Conservation (phyloP, 106 monocot species). For the Cymbidium sinense region DNA sequence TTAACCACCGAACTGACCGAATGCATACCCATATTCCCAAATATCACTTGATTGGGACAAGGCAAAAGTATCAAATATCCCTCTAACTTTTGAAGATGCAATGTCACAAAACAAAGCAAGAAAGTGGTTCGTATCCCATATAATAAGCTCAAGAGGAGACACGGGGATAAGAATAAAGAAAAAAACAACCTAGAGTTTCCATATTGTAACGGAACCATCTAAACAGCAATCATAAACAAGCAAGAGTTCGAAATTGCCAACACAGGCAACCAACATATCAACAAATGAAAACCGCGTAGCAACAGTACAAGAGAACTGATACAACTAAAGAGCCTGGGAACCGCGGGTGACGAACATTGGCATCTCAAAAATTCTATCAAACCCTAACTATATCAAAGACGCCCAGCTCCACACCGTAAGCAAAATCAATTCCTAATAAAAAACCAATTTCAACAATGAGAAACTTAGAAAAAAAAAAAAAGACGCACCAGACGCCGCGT, state of each 20-base stretch:
- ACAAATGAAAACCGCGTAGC: not conserved
- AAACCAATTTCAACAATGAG: not conserved
- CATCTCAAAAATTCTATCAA: not conserved
- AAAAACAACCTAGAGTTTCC: no score
- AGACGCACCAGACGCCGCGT: constrained; percentile 16
- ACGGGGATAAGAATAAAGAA: no score
- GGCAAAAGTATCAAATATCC: no score
- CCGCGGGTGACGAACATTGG: not conserved
- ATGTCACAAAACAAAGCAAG: no score
- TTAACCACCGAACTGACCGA: no score
- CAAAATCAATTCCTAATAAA: not conserved
- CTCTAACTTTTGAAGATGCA: no score
- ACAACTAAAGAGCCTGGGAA: not conserved
- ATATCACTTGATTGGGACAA: no score
- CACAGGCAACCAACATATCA: not conserved
- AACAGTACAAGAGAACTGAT: not conserved
- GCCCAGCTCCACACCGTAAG: no score
- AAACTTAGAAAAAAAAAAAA: not conserved
- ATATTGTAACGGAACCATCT: no score
- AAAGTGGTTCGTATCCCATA: no score
- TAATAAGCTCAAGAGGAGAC: no score
- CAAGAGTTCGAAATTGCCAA: not conserved
- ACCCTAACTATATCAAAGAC: not conserved
- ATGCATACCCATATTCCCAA: no score
- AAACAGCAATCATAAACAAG: not conserved